phyloP scores from a whole-genome alignment of 2,329 filamentous ascomycete genomes.

The Cercospora nicotianae region DNA sequence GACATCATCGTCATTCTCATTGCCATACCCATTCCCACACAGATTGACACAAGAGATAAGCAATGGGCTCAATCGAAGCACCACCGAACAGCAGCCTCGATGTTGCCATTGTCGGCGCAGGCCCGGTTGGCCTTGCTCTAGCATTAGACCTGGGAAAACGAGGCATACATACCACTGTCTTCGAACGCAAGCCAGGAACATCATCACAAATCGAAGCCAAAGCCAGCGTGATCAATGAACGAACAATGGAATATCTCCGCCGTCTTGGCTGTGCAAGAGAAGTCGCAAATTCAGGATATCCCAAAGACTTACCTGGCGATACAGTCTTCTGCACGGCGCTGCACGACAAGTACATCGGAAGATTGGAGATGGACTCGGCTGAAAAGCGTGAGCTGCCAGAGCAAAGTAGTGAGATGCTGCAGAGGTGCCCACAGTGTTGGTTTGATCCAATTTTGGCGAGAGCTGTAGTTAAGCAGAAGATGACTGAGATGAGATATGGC shows the following conservation, averaged over 20 bases:
- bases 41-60: background rate
- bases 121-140: conserved; percentile 9
- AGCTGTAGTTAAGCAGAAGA: conserved; percentile 4
- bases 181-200: conserved; percentile 10
- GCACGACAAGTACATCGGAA: conserved; percentile 2
- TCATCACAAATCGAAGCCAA: conserved; percentile 5
- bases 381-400: conserved; percentile 1
- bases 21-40: background rate
- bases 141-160: conserved; percentile 8
- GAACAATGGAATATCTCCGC: conserved; percentile 11
- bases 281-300: conserved; percentile 3
- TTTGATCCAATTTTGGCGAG: conserved; percentile 8
- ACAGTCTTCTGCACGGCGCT: conserved; percentile 11
- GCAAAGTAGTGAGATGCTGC: conserved; percentile 10
- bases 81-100: background rate
- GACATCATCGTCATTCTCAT: background rate
- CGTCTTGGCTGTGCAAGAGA: background rate
- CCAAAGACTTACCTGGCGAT: conserved; percentile 5
- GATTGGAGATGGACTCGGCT: conserved; percentile 4
- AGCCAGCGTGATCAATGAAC: conserved; percentile 12
- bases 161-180: conserved; percentile 1
- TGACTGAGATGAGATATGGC: conserved; percentile 8
- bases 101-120: conserved; percentile 9
- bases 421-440: conserved; percentile 13
- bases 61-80: background rate